Conservation (phyloP, 78 protist species). For the Isochrysis galbana region DNA sequence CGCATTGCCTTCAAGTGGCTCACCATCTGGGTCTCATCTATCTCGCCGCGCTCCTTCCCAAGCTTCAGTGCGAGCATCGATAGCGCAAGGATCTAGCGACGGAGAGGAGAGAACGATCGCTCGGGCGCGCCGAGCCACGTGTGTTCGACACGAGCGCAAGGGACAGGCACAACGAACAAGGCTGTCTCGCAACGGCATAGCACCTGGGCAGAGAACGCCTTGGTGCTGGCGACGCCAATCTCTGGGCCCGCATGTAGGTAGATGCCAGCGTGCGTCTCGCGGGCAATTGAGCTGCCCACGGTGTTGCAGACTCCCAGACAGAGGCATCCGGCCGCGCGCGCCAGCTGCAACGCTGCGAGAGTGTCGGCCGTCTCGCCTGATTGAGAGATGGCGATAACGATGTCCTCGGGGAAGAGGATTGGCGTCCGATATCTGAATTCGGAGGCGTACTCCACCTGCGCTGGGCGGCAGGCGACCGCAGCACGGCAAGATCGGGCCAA, state of each 20-base stretch:
- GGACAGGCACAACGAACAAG: no score
- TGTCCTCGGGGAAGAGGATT: slow-evolving; percentile 17
- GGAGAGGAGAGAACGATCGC: no score
- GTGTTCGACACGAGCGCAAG: slow-evolving; percentile 1
- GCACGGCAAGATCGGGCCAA: neutral
- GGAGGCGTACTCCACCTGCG: slow-evolving; percentile 44
- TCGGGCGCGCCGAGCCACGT: no score
- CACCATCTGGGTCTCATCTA: no score
- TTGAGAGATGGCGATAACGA: slow-evolving; percentile 52
- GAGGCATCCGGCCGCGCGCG: slow-evolving; percentile 47
- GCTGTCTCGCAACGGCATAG: neutral
- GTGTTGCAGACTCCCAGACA: slow-evolving; percentile 46
- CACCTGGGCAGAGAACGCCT: slow-evolving; percentile 94
- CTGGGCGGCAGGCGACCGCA: slow-evolving; percentile 28
- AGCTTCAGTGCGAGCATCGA: slow-evolving; percentile 38
- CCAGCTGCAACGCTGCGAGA: slow-evolving; percentile 60
- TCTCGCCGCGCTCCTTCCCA: neutral
- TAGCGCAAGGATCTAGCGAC: slow-evolving; percentile 4
- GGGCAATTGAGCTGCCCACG: slow-evolving; percentile 92
- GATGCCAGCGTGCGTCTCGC: slow-evolving; percentile 85
- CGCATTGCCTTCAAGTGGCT: neutral
- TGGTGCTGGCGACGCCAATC: slow-evolving; percentile 97
- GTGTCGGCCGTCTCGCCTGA: slow-evolving; percentile 95
- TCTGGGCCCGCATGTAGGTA: slow-evolving; percentile 94
- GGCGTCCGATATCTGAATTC: slow-evolving; percentile 50